phyloP scores from a whole-genome alignment of 2,329 filamentous ascomycete genomes.

The Hypoxylon sp. region DNA sequence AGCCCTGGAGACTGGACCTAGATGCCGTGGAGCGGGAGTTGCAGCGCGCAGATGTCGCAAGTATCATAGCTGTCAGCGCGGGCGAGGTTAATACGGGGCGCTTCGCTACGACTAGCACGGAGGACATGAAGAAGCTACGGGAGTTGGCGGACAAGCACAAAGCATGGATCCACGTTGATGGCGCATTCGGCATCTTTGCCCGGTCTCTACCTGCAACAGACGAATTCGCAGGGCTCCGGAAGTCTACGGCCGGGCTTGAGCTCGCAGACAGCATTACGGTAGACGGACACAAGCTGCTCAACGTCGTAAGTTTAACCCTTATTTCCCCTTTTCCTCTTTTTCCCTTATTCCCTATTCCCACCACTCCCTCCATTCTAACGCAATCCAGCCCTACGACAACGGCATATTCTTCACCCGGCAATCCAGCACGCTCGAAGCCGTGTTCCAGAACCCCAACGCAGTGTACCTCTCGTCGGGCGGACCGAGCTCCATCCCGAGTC shows the following conservation, averaged over 20 bases:
- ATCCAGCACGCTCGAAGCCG: slow-evolving; percentile 68
- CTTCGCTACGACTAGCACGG: slow-evolving; percentile 74
- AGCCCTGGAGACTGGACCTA: slow-evolving; percentile 80
- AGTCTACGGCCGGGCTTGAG: slow-evolving; percentile 75
- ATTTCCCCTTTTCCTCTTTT: not conserved
- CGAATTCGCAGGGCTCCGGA: slow-evolving; percentile 69
- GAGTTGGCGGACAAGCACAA: slow-evolving; percentile 78
- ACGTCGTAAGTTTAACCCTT: slow-evolving; percentile 72
- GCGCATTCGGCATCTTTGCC: slow-evolving; percentile 87
- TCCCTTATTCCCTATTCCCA: not conserved
- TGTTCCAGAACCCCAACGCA: slow-evolving; percentile 88
- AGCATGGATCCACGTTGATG: slow-evolving; percentile 92
- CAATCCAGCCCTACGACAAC: slow-evolving; percentile 82
- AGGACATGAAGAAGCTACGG: slow-evolving; percentile 75
- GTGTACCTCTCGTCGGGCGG: slow-evolving; percentile 74
- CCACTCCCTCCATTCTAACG: slow-evolving; percentile 9
- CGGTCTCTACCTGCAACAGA: slow-evolving; percentile 71
- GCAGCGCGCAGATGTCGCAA: slow-evolving; percentile 67
- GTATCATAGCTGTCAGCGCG: slow-evolving; percentile 84
- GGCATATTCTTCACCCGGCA: slow-evolving; percentile 88
- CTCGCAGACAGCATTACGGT: slow-evolving; percentile 89
- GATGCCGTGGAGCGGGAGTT: slow-evolving; percentile 74
- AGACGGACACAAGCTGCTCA: slow-evolving; percentile 92
- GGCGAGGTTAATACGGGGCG: slow-evolving; percentile 93
- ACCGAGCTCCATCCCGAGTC: slow-evolving; percentile 74